These are phyloP conservation scores for Claviceps spartinae DNA, from an alignment of 2,329 filamentous ascomycete species.

Conservation along the genomic window DNA sequence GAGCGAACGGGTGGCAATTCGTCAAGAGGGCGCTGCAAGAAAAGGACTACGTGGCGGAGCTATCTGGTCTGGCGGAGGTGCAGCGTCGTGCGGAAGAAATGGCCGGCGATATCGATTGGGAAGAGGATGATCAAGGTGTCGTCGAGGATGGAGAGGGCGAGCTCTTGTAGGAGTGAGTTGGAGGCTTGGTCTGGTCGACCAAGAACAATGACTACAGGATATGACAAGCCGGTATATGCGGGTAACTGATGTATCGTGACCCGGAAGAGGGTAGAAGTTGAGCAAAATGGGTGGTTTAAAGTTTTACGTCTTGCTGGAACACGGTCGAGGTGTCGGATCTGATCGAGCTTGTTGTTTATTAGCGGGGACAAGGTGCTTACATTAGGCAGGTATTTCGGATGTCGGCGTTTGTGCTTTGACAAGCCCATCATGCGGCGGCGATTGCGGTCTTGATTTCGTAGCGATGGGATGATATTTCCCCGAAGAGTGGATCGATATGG, in stretches of 20 bases:
- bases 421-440: no score
- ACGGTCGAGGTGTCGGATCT: neutral
- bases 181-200: neutral
- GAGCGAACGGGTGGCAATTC: constrained; percentile 59
- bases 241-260: neutral
- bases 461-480: no score
- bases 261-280: no score
- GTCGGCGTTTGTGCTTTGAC: no score
- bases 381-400: no score
- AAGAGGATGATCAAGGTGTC: constrained; percentile 38
- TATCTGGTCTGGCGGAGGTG: constrained; percentile 63
- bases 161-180: constrained; percentile 20
- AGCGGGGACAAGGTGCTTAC: no score
- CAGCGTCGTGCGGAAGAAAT: constrained; percentile 43
- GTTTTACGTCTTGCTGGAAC: no score
- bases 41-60: constrained; percentile 64
- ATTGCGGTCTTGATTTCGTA: no score
- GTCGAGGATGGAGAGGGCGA: constrained; percentile 42
- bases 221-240: neutral
- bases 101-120: constrained; percentile 44
- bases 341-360: neutral
- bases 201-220: no score
- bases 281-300: no score
- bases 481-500: no score
- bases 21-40: constrained; percentile 61